Evolutionary conservation across 768 basidiomycete species (phyloP), one percentile per base, ranked within the genome.

Genomic region (Termitomyces sp.): DNA sequence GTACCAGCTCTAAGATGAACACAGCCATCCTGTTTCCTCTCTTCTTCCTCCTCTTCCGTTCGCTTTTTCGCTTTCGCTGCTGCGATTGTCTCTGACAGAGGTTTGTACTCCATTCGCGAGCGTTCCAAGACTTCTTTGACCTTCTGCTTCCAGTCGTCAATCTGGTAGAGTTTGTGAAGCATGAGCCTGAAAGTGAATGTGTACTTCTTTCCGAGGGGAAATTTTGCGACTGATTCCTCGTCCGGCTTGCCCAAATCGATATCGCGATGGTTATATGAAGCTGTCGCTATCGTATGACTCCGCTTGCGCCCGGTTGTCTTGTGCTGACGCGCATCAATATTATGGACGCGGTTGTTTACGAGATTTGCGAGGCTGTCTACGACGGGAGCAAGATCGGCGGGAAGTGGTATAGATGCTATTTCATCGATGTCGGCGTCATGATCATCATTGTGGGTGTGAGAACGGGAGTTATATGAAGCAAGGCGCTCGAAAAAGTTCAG

Each of bases 101-200:
- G 78, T 66, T 81, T 84, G 70, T 79, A 87, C 57, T 81, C 78
- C 39, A 71, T 75, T 68, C 79, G 77, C 44, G 84, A 85, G 55
- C 68, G 72, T 65, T 81, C 77, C 65, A 86, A 64, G 22, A 79
- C 75, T 24, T 76, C 75, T 65, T 78, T 80, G 53, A 85, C 79
- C 66, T 80, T 83, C 61, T 73, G 72, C 1, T 71, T 75, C 82
- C 84, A 87, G 54, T 85, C 84, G 22, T 82, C 81, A 54, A 80
- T 69, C 54, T 79, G 74, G 68, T 87, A 87, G 12, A 87, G 73
- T 66, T 84, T 81, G 72, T 87, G 83, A 56, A 86, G 67, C 83
- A 85, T 87, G 64, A 83, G 74, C 63, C 80, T 82, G 75, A 87
- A 87, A 34, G 81, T 86, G 70, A 87, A 87, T 18, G 75, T 75